phyloP scores from a whole-genome alignment of 2,329 filamentous ascomycete species.

The Aspergillus latus region DNA sequence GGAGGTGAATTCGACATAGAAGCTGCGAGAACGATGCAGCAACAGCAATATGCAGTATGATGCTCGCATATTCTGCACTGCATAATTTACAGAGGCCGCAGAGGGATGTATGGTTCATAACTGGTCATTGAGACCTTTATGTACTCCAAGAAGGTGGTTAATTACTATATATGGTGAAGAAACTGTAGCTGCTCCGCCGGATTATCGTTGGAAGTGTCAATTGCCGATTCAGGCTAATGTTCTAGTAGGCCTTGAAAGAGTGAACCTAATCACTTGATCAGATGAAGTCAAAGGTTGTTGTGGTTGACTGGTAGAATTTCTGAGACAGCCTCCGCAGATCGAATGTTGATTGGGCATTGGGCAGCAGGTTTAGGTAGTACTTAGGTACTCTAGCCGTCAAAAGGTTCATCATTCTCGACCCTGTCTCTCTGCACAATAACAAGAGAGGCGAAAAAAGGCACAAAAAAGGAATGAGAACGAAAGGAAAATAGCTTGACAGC shows the following conservation, averaged over 20 bases:
- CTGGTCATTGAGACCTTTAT: background rate
- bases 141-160: no score
- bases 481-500: background rate
- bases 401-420: constrained; percentile 2
- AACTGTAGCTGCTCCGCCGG: no score
- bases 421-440: background rate
- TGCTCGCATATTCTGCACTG: background rate
- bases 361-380: constrained; percentile 21
- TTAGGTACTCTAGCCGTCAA: constrained; percentile 8
- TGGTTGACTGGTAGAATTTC: background rate
- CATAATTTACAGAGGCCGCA: background rate
- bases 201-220: no score
- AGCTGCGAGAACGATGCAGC: background rate
- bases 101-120: background rate
- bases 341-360: constrained; percentile 26
- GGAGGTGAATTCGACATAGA: background rate
- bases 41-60: background rate
- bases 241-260: no score
- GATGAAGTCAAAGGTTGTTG: background rate
- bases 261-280: background rate
- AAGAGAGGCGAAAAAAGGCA: constrained; percentile 2
- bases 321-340: background rate
- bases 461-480: background rate
- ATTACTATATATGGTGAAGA: no score
- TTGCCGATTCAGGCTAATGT: no score